Evolutionary conservation across 371 early-diverging fungal genomes (phyloP), one percentile per base, ranked within the genome.

Genomic region (Mucor mucedo): DNA sequence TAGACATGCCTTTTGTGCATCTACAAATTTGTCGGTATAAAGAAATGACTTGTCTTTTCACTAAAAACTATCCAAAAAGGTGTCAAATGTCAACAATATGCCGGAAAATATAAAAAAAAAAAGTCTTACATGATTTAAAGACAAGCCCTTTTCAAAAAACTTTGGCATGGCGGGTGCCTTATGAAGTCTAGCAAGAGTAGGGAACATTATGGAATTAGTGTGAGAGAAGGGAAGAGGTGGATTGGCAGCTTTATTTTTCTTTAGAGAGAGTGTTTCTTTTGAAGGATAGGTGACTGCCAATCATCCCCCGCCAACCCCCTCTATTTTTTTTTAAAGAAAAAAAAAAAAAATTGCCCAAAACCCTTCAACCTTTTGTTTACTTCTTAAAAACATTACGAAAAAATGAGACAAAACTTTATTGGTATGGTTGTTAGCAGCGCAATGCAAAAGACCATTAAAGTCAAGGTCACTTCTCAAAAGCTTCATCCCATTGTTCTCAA

Each of bases 401-500:
- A 60, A 68, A 90, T 90, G 90, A 84, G 91, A 67, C 91, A 93
- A 69, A 91, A 89, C 73, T 91, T 93, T 63, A 73, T 92, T 62
- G 93, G 93, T 52, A 87, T 91, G 76, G 97, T 97, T 47, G 86
- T 95, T 57, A 90, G 94, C 71, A 94, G 94, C 39, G 91, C 92
- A 70, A 93, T 91, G 90, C 86, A 87, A 71, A 94, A 94, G 87
- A 95, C 97, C 8, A 87, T 93, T 75, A 95, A 93, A 75, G 97
- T 97, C 64, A 85, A 91, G 50, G 94, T 94, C 14, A 89, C 91
- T 29, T 80, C 83, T 66, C 78, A 86, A 50, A 86, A 84, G 54
- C 71, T 93, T 47, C 95, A 96, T 70, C 95, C 91, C 33, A 78
- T 89, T 60, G 93, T 95, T 48, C 86, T 88, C 67, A 96, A 96